A percentile compares a stretch with the other conserved stretches of the same genome.
phyloP scores from a whole-genome alignment of 2,329 filamentous ascomycete genomes.

The Ascocoryne sarcoides region DNA sequence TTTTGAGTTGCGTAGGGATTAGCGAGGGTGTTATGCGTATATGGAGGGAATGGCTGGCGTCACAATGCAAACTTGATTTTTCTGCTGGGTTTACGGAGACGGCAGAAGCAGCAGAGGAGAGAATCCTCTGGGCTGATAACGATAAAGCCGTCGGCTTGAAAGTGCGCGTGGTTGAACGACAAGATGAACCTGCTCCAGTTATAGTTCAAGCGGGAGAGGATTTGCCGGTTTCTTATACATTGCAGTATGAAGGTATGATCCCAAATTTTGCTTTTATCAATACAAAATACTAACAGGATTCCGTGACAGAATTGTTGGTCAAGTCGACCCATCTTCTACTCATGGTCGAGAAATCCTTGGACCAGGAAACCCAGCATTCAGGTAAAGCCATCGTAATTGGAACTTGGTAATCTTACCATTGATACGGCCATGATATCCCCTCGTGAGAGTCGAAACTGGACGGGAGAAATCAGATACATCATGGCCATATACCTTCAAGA shows the following conservation, averaged over 20 bases:
- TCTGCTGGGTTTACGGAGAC: background rate
- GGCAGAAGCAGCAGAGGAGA: conserved; percentile 26
- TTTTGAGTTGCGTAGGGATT: conserved; percentile 56
- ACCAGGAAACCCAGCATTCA: conserved; percentile 48
- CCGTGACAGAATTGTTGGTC: conserved; percentile 58
- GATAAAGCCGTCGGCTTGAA: conserved; percentile 57
- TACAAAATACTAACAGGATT: no score
- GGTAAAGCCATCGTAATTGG: conserved; percentile 62
- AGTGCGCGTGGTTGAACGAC: conserved; percentile 52
- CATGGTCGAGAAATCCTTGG: conserved; percentile 54
- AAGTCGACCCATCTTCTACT: conserved; percentile 54
- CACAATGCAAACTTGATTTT: conserved; percentile 3
- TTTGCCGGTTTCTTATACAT: conserved; percentile 54
- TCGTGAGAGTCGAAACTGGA: no score
- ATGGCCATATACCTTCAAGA: no score
- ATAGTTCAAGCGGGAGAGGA: conserved; percentile 43
- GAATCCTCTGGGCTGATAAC: conserved; percentile 60
- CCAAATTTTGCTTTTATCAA: background rate
- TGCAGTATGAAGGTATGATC: conserved; percentile 63
- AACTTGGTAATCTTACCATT: conserved; percentile 29
- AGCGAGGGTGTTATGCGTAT: conserved; percentile 61
- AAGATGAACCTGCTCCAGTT: conserved; percentile 38
- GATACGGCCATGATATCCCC: no score
- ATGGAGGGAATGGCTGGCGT: conserved; percentile 62
- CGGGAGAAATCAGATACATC: no score